Conservation (phyloP, 352 stramenopile species). For the Pythium sukuiense region DNA sequence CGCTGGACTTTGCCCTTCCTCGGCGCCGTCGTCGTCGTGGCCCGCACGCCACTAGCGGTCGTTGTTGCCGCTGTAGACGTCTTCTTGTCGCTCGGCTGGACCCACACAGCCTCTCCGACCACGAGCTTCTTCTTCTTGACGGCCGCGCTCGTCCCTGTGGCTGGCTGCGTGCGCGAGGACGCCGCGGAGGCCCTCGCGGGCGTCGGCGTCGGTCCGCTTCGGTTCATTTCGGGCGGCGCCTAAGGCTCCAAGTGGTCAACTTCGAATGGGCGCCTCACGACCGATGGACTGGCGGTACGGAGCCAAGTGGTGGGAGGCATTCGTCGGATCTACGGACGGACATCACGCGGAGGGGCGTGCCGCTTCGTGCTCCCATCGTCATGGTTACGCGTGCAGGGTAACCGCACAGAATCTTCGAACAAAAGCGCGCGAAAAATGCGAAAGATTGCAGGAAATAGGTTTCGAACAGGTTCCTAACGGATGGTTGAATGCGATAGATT, state of each 20-base stretch:
- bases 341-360: conserved; percentile 2
- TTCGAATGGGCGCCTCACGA: conserved; percentile 10
- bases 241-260: neutral
- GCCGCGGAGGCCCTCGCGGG: neutral
- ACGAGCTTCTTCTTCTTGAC: conserved; percentile 18
- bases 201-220: conserved; percentile 9
- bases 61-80: neutral
- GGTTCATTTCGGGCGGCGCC: conserved; percentile 6
- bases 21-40: neutral
- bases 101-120: conserved; percentile 22
- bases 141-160: neutral
- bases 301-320: neutral
- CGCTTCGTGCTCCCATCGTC: neutral
- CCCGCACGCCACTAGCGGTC: neutral
- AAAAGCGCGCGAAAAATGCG: neutral
- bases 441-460: neutral
- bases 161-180: neutral
- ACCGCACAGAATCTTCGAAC: conserved; percentile 6
- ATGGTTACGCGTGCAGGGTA: neutral
- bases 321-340: neutral
- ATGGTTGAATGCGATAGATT: neutral
- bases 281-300: neutral
- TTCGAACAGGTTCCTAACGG: conserved; percentile 4
- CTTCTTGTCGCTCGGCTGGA: conserved; percentile 13
- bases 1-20: conserved; percentile 40